Conservation (phyloP, 208 protist genomes). For the Wallacemonas sp. region DNA sequence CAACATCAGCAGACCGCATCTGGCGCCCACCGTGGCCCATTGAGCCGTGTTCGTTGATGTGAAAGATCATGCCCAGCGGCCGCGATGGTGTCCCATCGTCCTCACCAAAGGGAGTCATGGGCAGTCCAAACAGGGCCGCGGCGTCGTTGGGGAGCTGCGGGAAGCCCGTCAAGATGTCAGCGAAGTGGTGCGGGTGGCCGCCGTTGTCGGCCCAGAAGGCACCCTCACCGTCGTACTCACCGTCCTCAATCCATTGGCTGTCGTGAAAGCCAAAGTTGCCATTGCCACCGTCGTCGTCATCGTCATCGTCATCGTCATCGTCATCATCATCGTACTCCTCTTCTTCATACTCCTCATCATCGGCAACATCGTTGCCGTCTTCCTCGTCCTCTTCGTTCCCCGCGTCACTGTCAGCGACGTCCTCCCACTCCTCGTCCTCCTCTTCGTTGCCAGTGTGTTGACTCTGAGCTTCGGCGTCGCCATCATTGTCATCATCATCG, state of each 20-base stretch:
- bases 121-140: not conserved
- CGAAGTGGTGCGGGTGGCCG: not conserved
- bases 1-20: not conserved
- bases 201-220: conserved; percentile 3
- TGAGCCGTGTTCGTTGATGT: not conserved
- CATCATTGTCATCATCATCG: conserved; percentile 15
- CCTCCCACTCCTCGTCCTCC: conserved; percentile 10
- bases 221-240: not conserved
- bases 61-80: not conserved
- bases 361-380: not conserved
- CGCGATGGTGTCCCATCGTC: not conserved
- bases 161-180: not conserved
- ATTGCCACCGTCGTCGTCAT: not conserved
- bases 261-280: too few species aligned
- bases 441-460: too few species aligned
- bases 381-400: conserved; percentile 12
- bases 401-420: not conserved
- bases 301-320: not conserved
- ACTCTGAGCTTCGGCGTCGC: conserved; percentile 9
- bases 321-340: conserved; percentile 8
- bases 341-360: conserved; percentile 16
- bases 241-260: not conserved
- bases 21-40: not conserved
- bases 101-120: not conserved
- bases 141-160: not conserved